Conservation (phyloP, 768 basidiomycete species). For the Leccinum disarticulatum region DNA sequence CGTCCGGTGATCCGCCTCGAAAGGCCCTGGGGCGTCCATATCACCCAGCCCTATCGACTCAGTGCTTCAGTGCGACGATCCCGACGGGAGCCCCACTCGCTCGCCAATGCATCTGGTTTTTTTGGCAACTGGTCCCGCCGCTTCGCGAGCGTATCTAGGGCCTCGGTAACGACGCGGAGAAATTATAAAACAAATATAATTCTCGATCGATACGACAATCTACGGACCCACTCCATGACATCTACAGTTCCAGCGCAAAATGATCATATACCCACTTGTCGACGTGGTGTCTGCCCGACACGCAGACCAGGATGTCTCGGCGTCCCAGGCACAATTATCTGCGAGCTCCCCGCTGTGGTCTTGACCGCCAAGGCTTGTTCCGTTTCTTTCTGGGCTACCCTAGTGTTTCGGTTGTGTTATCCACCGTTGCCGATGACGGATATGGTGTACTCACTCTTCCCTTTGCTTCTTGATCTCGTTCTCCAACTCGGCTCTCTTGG, state of each 20-base stretch:
- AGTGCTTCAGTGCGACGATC: constrained; percentile 1
- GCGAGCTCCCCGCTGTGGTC: constrained; percentile 52
- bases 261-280: constrained; percentile 62
- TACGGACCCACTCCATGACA: neutral
- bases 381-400: constrained; percentile 59
- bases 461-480: constrained; percentile 85
- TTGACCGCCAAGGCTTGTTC: constrained; percentile 61
- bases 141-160: constrained; percentile 8
- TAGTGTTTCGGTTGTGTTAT: constrained; percentile 28
- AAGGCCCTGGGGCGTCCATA: constrained; percentile 18
- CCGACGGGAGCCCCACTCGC: constrained; percentile 1
- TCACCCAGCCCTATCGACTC: constrained; percentile 11
- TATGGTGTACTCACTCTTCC: constrained; percentile 49
- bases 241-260: constrained; percentile 2
- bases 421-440: neutral
- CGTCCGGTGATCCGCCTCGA: constrained; percentile 14
- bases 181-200: neutral
- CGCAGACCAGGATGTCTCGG: constrained; percentile 70
- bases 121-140: neutral
- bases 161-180: constrained; percentile 9
- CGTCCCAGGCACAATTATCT: constrained; percentile 79
- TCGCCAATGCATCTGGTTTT: neutral
- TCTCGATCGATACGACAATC: neutral
- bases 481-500: constrained; percentile 87
- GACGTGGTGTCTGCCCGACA: constrained; percentile 73